Evolutionary conservation across 2,329 filamentous ascomycete species (phyloP), one percentile per base, ranked within the genome.

Genomic region (Fusarium verrucosum): DNA sequence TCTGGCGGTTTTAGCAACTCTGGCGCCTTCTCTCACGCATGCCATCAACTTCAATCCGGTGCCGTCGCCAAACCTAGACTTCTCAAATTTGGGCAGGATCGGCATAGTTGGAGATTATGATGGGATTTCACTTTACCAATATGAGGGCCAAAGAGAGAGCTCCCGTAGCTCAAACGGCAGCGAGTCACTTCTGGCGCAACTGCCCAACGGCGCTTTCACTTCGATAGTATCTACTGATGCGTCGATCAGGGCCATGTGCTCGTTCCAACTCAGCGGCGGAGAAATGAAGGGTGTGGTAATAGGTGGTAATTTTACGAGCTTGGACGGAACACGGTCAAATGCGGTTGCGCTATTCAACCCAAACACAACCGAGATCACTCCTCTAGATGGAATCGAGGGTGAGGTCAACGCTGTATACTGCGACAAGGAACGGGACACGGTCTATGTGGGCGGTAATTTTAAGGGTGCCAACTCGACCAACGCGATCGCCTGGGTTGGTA

Each of bases 261-360:
- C 89, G 19, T 92, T 94, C 70, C 82, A 87, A 47, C 79, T 83
- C 70, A 82, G 84, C 55, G 85, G 92, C 76, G 90, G 91, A 65
- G 84, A 82, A 7, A 78, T 89, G 54, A 82, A 85, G n/a, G 89
- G 90, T 36, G 86, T 98, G 25, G 85, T 98, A 43, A 85, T 99
- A 16, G 95, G 91, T 53, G 95, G 95, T 43, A 98, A 98, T 80
- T 99, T 99, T 75, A 98, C 95, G 28, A 96, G 92, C 75, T 80
- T 99, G 62, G 92, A 89, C 58, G 88, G 88, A 57, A 84, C 89
- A 54, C 81, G 91, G 72, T 92, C 93, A 3, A 88, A 88, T 50
- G 92, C 91, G 40, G 87, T 96, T 54, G 95, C 94, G 22, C 76
- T 96, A 42, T 93, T 94, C 79, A 87, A 97, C 74, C 87, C 91